phyloP scores from a whole-genome alignment of 108 stramenopile genomes.

The Cyclostephanos invisitatus region DNA sequence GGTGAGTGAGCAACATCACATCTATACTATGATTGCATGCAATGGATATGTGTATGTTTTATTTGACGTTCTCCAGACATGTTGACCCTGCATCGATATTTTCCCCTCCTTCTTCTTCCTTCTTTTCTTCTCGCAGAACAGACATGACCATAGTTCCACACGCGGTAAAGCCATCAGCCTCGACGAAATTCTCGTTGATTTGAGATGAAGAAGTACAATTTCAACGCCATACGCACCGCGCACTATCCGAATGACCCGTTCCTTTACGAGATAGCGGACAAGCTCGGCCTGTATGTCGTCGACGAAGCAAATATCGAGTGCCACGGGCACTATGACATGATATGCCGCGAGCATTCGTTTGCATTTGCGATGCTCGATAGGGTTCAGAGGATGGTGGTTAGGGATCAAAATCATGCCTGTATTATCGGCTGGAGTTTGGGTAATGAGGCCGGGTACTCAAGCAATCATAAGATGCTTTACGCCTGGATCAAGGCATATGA shows the following conservation, averaged over 20 bases:
- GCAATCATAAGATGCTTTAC: conserved; percentile 59
- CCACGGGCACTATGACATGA: conserved; percentile 85
- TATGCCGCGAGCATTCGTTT: conserved; percentile 76
- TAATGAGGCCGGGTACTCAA: conserved; percentile 91
- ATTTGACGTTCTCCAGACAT: too few relatives aligned
- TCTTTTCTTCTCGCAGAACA: conserved; percentile 81
- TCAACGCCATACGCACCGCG: conserved; percentile 93
- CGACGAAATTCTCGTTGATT: conserved; percentile 68
- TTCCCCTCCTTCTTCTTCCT: conserved; percentile 36
- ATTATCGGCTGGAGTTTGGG: conserved; percentile 92
- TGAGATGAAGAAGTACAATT: conserved; percentile 85
- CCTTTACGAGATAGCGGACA: conserved; percentile 92
- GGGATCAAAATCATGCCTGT: conserved; percentile 90
- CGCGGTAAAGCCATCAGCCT: conserved; percentile 77
- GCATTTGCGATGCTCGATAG: conserved; percentile 58
- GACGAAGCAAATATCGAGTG: conserved; percentile 99
- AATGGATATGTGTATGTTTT: too few relatives aligned
- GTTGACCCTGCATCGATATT: background rate
- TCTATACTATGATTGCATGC: too few relatives aligned
- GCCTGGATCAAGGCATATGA: conserved; percentile 66
- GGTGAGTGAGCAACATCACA: background rate
- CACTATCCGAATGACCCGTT: conserved; percentile 93
- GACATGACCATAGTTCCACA: conserved; percentile 94
- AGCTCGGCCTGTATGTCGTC: conserved; percentile 90
- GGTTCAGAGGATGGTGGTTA: conserved; percentile 79